phyloP scores from a whole-genome alignment of 257 asterid genomes.

The Solanum etuberosum region DNA sequence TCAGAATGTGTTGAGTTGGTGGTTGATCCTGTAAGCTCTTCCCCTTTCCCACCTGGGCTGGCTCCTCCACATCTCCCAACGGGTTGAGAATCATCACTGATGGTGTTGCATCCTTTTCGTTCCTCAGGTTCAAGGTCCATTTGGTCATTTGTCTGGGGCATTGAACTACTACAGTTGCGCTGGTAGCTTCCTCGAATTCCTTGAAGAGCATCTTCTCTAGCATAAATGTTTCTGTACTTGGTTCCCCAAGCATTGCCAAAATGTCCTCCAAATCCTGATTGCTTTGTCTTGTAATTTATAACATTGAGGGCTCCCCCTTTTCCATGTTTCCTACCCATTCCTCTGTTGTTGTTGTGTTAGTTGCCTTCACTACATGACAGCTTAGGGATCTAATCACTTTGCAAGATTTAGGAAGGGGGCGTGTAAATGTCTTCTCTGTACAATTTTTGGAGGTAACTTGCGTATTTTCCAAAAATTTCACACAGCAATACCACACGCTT shows the following conservation, averaged over 20 bases:
- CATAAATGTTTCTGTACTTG: too few relatives aligned
- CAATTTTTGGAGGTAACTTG: background rate
- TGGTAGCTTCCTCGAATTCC: background rate
- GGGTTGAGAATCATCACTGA: background rate
- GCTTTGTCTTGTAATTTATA: too few relatives aligned
- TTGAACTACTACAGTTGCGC: background rate
- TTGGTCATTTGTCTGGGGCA: background rate
- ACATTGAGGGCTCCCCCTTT: too few relatives aligned
- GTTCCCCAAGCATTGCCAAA: too few relatives aligned
- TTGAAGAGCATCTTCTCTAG: too few relatives aligned
- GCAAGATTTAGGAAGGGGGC: background rate
- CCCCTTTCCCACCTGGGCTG: background rate
- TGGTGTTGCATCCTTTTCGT: background rate
- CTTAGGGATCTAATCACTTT: background rate
- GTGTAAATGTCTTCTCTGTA: background rate
- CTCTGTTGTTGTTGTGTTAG: background rate
- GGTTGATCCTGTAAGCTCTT: background rate
- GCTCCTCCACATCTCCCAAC: background rate
- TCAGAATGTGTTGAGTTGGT: background rate
- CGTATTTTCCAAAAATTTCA: background rate
- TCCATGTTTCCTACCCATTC: too few relatives aligned
- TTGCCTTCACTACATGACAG: background rate
- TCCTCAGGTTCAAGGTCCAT: background rate
- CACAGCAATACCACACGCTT: background rate
- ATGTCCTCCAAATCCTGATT: too few relatives aligned